Base-by-base conservation (phyloP, 2,329 filamentous ascomycete species). In the Pseudodiploospora longispora region DNA sequence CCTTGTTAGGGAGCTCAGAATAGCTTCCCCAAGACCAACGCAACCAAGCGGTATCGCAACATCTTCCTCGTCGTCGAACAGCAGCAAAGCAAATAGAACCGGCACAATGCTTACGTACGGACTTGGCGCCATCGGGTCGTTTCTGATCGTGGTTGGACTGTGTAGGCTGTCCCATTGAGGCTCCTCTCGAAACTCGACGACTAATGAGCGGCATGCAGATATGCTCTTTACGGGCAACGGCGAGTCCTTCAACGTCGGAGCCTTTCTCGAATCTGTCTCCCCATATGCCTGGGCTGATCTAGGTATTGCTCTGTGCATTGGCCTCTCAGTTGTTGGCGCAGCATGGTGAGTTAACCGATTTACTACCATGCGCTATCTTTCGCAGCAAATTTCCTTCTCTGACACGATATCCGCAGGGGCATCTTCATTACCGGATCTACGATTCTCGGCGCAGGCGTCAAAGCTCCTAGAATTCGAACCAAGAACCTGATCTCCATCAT, bases 401-500 rank as follows among this genome's bases (percentile, higher is more conserved):
- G 32, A 9, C 32, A 12, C 5, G 38, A 9, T 10, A 39, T 35
- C 35, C 31, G 34, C 60, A 97, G 93, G 93, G 93, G 94, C 59
- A 98, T 98, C 66, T 93, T 98, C 71, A 93, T 97, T 56, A 98
- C 93, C 31, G 94, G 94, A 57, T 94, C 90, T 47, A 95, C 93
- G 47, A 98, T 98, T 64, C 79, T 98, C 54, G 94, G 94, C 60
- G 93, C 87, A 57, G 93, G 93, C 72, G 93, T 98, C 61, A 91
- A 87, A 68, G 91, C 93, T 38, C 94, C 94, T 33, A 85, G 93
- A 58, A 98, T 98, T 70, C 87, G 93, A 65, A 98, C 93, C 52
- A 98, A 98, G 82, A 98, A 98, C 75, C 70, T 98, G 61, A 97
- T 98, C 65, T 97, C 91, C 59, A 98, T 98, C 68, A 97, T 98